Conservation (phyloP, 345 rosid species). For the Heritiera littoralis region DNA sequence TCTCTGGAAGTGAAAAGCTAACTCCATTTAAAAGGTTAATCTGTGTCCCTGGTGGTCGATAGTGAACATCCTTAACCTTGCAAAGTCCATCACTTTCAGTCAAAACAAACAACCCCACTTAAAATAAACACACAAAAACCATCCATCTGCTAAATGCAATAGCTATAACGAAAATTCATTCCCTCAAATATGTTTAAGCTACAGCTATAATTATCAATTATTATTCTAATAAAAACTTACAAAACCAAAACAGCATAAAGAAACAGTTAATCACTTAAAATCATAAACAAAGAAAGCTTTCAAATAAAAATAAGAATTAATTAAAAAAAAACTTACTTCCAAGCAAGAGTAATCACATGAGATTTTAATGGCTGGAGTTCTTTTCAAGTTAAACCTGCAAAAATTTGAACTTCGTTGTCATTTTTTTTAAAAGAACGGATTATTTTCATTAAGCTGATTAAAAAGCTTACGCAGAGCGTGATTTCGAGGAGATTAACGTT, state of each 20-base stretch:
- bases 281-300: neutral
- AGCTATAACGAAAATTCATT: neutral
- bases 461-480: slow-evolving; percentile 22
- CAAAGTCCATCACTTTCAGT: neutral
- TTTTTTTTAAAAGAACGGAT: neutral
- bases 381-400: slow-evolving; percentile 35
- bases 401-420: neutral
- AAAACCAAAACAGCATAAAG: neutral
- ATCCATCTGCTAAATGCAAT: neutral
- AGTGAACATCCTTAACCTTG: slow-evolving; percentile 66
- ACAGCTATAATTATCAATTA: neutral
- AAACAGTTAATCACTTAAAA: neutral
- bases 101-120: neutral
- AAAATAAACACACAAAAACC: neutral
- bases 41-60: slow-evolving; percentile 83
- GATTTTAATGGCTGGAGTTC: slow-evolving; percentile 25
- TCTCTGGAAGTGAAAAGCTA: slow-evolving; percentile 77
- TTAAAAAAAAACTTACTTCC: slow-evolving; percentile 41
- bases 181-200: neutral
- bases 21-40: slow-evolving; percentile 67
- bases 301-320: neutral
- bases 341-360: slow-evolving; percentile 62
- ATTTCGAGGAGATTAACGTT: slow-evolving; percentile 6
- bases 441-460: neutral
- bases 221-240: neutral